These are phyloP conservation scores for Suhomyces xylopsoci DNA, from an alignment of 805 yeast species.

Conservation along the genomic window DNA sequence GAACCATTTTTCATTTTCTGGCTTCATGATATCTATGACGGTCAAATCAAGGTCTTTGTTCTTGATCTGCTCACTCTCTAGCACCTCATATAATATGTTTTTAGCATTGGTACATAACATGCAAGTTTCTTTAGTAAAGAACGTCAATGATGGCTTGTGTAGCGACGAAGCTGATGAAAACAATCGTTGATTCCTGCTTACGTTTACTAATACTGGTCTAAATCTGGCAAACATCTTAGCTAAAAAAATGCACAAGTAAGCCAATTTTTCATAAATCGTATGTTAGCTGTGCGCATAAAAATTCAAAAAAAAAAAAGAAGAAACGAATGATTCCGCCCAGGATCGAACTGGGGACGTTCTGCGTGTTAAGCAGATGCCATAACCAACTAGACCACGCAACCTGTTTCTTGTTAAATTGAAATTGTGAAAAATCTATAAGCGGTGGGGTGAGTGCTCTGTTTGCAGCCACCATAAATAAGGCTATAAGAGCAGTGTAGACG, in stretches of 20 bases:
- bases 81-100: constrained; percentile 43
- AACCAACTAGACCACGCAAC: constrained; percentile 99
- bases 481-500: too few relatives aligned
- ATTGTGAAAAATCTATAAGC: not conserved
- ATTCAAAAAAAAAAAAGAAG: not conserved
- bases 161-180: not conserved
- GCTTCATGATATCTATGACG: constrained; percentile 56
- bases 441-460: not conserved
- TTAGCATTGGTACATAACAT: constrained; percentile 67
- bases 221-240: not conserved
- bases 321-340: constrained; percentile 90
- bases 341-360: constrained; percentile 99
- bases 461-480: too few relatives aligned
- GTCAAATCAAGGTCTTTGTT: constrained; percentile 30
- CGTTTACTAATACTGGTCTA: not conserved
- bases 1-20: constrained; percentile 62
- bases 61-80: constrained; percentile 26
- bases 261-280: not conserved
- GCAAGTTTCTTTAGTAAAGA: constrained; percentile 70
- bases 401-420: constrained; percentile 24
- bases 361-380: constrained; percentile 99
- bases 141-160: constrained; percentile 37
- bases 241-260: not conserved
- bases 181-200: not conserved
- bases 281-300: not conserved